phyloP scores from a whole-genome alignment of 768 basidiomycete genomes.

The Suillus luteus region DNA sequence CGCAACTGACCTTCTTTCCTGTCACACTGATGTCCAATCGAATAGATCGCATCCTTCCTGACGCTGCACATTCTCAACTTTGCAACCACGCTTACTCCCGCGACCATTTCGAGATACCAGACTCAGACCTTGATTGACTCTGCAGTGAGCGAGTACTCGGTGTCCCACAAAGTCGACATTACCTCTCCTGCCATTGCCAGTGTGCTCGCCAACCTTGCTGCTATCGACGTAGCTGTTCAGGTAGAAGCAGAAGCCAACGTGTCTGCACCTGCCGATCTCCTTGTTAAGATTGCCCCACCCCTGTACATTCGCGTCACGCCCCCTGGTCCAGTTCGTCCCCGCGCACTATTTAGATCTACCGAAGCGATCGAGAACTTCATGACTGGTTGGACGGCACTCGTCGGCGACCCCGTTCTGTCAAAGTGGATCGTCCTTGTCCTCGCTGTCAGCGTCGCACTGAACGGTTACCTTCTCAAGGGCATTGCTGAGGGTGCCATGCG shows the following conservation, averaged over 20 bases:
- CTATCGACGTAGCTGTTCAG: conserved; percentile 19
- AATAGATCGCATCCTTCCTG: conserved; percentile 85
- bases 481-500: conserved; percentile 59
- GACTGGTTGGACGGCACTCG: conserved; percentile 85
- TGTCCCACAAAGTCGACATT: conserved; percentile 66
- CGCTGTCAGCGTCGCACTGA: conserved; percentile 83
- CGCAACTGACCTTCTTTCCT: conserved; percentile 1
- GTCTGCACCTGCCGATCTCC: conserved; percentile 39
- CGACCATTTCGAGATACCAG: conserved; percentile 50
- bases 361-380: conserved; percentile 83
- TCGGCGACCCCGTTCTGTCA: conserved; percentile 90
- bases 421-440: conserved; percentile 95
- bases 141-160: conserved; percentile 18
- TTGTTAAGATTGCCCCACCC: conserved; percentile 66
- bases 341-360: conserved; percentile 37
- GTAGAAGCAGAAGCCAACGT: conserved; percentile 11
- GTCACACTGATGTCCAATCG: conserved; percentile 10
- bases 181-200: conserved; percentile 58
- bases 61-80: conserved; percentile 91
- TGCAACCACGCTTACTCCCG: conserved; percentile 82
- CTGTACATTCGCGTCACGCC: conserved; percentile 53
- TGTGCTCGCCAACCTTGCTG: conserved; percentile 60
- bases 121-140: conserved; percentile 20
- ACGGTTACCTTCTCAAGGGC: conserved; percentile 91
- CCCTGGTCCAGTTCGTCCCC: conserved; percentile 32